phyloP scores from a whole-genome alignment of 2,329 filamentous ascomycete species.

The Myrmaecium sp. region DNA sequence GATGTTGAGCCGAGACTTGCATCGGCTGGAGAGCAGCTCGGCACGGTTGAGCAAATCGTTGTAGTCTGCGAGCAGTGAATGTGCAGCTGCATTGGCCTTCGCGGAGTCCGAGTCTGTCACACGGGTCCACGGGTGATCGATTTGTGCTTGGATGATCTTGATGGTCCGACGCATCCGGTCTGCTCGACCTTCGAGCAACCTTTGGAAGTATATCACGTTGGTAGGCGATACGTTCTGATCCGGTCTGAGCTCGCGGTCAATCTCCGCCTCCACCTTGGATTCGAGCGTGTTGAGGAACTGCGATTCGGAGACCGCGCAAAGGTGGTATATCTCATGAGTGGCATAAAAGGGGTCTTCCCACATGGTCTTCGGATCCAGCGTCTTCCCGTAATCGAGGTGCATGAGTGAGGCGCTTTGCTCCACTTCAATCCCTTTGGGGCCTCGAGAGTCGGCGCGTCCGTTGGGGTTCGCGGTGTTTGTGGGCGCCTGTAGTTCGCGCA shows the following conservation, averaged over 20 bases:
- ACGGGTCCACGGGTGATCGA: neutral
- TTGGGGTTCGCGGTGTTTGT: no score
- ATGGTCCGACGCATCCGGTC: neutral
- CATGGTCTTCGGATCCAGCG: neutral
- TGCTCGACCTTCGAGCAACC: neutral
- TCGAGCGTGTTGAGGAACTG: conserved; percentile 2
- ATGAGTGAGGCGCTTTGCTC: conserved; percentile 1
- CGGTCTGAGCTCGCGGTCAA: neutral
- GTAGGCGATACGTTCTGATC: neutral
- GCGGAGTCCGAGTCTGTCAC: neutral
- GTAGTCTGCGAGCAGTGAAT: conserved; percentile 1
- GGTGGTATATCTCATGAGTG: conserved; percentile 1
- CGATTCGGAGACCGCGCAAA: conserved; percentile 2
- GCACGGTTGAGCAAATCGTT: conserved; percentile 1
- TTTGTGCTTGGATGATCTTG: conserved; percentile 1
- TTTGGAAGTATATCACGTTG: conserved; percentile 1
- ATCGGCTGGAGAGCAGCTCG: conserved; percentile 2
- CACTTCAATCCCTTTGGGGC: no score
- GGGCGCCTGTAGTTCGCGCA: no score
- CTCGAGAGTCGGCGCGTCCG: neutral
- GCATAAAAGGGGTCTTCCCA: conserved; percentile 1
- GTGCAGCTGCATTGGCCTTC: neutral
- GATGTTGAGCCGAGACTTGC: conserved; percentile 2
- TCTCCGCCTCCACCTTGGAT: neutral
- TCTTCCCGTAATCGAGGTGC: conserved; percentile 1